Conservation (phyloP, 2,329 filamentous ascomycete species). For the Botryotinia calthae region DNA sequence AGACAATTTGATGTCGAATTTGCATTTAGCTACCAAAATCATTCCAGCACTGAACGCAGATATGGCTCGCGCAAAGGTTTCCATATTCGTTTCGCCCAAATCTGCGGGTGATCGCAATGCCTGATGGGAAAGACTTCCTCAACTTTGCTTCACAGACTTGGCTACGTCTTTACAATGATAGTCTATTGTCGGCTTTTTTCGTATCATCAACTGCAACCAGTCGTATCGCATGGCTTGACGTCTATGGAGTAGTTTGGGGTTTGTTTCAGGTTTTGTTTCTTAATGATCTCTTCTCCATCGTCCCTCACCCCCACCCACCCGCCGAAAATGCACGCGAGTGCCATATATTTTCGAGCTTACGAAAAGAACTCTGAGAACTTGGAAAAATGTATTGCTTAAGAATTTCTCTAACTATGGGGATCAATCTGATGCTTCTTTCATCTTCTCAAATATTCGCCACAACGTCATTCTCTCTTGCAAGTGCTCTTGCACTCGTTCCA, state of each 20-base stretch:
- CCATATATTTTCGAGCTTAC: not conserved
- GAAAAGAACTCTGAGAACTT: not conserved
- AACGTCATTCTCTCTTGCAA: slow-evolving; percentile 21
- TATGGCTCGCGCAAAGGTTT: too few species aligned
- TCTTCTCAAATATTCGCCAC: not conserved
- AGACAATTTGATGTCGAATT: too few species aligned
- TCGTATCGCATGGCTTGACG: not conserved
- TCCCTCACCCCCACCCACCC: not conserved
- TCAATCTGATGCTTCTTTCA: too few species aligned
- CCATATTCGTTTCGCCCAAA: too few species aligned
- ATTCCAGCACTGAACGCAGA: too few species aligned
- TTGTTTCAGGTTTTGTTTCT: not conserved
- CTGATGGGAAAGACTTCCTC: not conserved
- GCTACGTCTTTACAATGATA: not conserved
- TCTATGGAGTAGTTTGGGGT: not conserved
- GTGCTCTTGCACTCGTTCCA: slow-evolving; percentile 28
- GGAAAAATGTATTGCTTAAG: not conserved
- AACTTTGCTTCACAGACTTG: not conserved
- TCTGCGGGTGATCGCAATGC: too few species aligned
- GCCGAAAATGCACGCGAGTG: not conserved
- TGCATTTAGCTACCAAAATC: too few species aligned
- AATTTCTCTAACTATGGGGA: not conserved
- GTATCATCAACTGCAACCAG: not conserved
- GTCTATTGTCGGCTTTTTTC: not conserved
- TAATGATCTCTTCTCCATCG: not conserved